Percentiles rank a stretch among this genome's conserved stretches.
Conservation (phyloP, 2,329 filamentous ascomycete genomes). For the Botrytis sinoallii region DNA sequence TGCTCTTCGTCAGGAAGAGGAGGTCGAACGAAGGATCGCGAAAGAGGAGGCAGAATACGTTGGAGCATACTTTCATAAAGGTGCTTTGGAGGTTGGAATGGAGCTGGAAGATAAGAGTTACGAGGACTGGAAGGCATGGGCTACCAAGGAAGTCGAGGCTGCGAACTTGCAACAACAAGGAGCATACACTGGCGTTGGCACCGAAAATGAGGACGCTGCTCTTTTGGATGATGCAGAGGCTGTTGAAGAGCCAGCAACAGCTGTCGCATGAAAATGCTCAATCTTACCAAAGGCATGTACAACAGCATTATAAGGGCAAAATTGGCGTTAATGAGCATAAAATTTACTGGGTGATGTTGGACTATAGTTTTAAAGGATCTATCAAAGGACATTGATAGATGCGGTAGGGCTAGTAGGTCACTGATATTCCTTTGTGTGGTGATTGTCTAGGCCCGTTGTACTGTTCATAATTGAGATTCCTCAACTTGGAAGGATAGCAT, state of each 20-base stretch:
- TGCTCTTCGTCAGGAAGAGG: slow-evolving; percentile 72
- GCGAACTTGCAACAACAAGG: slow-evolving; percentile 43
- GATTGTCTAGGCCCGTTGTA: neutral
- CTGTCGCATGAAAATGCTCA: slow-evolving; percentile 7
- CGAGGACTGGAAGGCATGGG: slow-evolving; percentile 85
- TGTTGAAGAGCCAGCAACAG: neutral
- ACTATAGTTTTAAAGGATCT: neutral
- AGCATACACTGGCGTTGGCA: slow-evolving; percentile 45
- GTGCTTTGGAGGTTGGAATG: slow-evolving; percentile 72
- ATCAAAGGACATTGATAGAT: neutral
- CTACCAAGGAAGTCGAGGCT: slow-evolving; percentile 48
- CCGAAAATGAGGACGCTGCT: slow-evolving; percentile 36
- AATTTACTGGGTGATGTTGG: neutral
- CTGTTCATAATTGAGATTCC: neutral
- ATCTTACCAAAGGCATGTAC: slow-evolving; percentile 1
- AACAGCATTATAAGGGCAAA: slow-evolving; percentile 9
- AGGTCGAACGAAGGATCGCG: slow-evolving; percentile 78
- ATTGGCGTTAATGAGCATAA: slow-evolving; percentile 11
- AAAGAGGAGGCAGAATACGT: slow-evolving; percentile 82
- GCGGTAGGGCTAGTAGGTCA: neutral
- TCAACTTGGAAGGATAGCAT: neutral
- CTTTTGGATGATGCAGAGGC: slow-evolving; percentile 2
- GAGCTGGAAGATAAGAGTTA: slow-evolving; percentile 75
- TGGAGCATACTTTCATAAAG: slow-evolving; percentile 85
- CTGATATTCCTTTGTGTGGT: neutral